phyloP scores from a whole-genome alignment of 2,329 filamentous ascomycete genomes.

The Penicillium italicum region DNA sequence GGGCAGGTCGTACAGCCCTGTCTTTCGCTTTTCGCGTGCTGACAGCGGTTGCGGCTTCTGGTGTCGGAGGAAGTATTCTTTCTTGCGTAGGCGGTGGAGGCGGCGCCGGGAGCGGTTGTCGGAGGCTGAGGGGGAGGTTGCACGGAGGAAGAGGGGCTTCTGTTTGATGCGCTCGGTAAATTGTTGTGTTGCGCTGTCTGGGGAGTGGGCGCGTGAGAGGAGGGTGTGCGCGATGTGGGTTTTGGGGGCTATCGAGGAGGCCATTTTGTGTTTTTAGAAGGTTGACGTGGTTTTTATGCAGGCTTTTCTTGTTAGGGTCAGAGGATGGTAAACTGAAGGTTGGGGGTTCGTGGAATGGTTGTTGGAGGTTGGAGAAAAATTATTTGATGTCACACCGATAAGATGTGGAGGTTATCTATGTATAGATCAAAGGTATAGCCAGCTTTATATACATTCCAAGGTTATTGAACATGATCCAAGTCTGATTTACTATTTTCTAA shows the following conservation, averaged over 20 bases:
- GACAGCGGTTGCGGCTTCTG: constrained; percentile 68
- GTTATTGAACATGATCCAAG: neutral
- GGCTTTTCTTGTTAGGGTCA: neutral
- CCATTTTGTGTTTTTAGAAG: constrained; percentile 13
- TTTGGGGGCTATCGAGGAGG: constrained; percentile 22
- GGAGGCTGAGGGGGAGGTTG: constrained; percentile 64
- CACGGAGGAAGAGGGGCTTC: constrained; percentile 73
- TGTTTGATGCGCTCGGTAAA: constrained; percentile 79
- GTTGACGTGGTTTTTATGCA: neutral
- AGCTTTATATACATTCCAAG: neutral
- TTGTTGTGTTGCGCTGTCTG: constrained; percentile 66
- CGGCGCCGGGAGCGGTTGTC: constrained; percentile 54
- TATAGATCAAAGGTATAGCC: neutral
- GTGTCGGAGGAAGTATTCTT: constrained; percentile 45
- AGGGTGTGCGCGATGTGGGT: constrained; percentile 58
- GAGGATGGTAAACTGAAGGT: neutral
- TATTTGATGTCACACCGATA: constrained; percentile 20
- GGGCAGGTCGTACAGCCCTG: constrained; percentile 72
- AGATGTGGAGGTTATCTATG: neutral
- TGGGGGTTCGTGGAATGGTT: neutral
- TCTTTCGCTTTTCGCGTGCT: constrained; percentile 68
- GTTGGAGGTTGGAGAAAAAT: constrained; percentile 9
- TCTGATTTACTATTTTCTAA: neutral
- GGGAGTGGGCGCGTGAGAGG: constrained; percentile 74
- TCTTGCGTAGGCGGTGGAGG: constrained; percentile 47